Conservation (phyloP, 2,329 filamentous ascomycete species). For the Cercospora sojina region DNA sequence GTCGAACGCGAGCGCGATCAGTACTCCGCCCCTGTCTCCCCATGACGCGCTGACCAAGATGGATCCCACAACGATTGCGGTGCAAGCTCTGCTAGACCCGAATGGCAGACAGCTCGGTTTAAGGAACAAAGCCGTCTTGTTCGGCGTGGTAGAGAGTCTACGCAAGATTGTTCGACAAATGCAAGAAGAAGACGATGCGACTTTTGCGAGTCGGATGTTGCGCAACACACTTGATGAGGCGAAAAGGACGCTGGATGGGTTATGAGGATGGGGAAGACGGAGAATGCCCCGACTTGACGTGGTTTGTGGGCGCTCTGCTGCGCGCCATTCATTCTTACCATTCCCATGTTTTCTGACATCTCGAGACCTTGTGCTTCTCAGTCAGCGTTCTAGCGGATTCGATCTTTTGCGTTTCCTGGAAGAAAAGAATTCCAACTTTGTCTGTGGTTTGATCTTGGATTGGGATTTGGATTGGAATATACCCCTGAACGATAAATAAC, state of each 20-base stretch:
- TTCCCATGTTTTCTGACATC: not conserved
- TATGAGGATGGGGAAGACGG: not conserved
- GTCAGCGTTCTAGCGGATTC: not conserved
- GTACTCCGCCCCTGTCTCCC: slow-evolving; percentile 18
- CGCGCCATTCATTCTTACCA: not conserved
- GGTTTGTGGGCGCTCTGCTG: not conserved
- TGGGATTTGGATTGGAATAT: not conserved
- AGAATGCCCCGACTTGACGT: not conserved
- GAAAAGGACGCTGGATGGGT: slow-evolving; percentile 68
- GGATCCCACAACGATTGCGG: slow-evolving; percentile 39
- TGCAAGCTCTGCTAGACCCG: slow-evolving; percentile 44
- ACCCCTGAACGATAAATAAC: not conserved
- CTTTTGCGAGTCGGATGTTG: slow-evolving; percentile 61
- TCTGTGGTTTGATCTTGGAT: not conserved
- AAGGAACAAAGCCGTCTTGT: slow-evolving; percentile 56
- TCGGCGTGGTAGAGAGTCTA: slow-evolving; percentile 53
- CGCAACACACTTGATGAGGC: slow-evolving; percentile 73
- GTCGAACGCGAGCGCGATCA: slow-evolving; percentile 15
- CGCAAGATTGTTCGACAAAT: slow-evolving; percentile 54
- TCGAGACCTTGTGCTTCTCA: not conserved
- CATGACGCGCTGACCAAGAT: slow-evolving; percentile 33
- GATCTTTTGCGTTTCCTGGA: not conserved
- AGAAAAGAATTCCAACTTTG: not conserved
- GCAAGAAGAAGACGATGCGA: slow-evolving; percentile 49
- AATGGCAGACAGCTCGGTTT: slow-evolving; percentile 46